phyloP scores from a whole-genome alignment of 768 basidiomycete genomes.

The Brasilioporus rufonigricans region DNA sequence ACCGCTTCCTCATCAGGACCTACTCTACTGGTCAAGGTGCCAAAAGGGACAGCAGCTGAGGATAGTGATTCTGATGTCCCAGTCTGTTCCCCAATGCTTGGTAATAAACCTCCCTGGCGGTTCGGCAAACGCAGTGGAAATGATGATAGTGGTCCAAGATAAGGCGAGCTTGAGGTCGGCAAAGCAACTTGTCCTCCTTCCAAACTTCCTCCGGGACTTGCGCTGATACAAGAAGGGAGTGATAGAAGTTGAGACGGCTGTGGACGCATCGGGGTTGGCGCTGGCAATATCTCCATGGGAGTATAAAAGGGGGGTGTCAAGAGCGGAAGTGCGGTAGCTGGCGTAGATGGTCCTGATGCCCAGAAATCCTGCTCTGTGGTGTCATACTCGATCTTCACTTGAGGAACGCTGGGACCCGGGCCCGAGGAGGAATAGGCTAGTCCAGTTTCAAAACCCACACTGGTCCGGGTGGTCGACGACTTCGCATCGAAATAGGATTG shows the following conservation, averaged over 20 bases:
- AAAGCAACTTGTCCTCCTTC: constrained; percentile 9
- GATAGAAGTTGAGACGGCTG: constrained; percentile 7
- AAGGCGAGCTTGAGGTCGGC: background rate
- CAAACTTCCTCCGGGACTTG: background rate
- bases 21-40: background rate
- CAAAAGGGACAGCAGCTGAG: background rate
- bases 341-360: constrained; percentile 22
- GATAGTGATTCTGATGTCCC: constrained; percentile 1
- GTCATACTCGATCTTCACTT: constrained; percentile 25
- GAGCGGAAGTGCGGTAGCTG: constrained; percentile 21
- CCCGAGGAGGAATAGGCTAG: background rate
- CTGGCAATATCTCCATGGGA: constrained; percentile 23
- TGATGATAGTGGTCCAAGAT: constrained; percentile 8
- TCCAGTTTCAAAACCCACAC: background rate
- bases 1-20: background rate
- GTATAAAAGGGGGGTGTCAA: constrained; percentile 28
- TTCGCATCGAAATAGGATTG: constrained; percentile 5
- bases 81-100: constrained; percentile 17
- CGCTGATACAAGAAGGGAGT: background rate
- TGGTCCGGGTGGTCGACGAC: background rate
- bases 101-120: constrained; percentile 8
- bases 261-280: constrained; percentile 10
- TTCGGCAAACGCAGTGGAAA: constrained; percentile 20
- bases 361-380: constrained; percentile 17
- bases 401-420: constrained; percentile 11